These are phyloP conservation scores for Neurospora discreta DNA, from an alignment of 495 filamentous ascomycete genomes.

Conservation along the genomic window DNA sequence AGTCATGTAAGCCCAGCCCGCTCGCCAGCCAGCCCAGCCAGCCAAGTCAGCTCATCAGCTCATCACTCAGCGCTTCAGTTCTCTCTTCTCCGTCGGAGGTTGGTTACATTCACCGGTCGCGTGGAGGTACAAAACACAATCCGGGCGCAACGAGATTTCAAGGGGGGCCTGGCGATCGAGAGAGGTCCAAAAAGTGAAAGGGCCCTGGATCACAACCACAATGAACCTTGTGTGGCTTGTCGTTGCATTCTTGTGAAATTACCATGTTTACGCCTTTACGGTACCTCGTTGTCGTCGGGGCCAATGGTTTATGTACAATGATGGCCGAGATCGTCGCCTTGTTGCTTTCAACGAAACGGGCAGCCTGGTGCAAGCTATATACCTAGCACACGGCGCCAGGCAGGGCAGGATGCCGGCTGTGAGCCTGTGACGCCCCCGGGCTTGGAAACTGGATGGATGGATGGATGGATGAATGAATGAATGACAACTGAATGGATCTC, in stretches of 20 bases:
- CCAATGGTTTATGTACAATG: neutral
- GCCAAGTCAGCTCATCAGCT: neutral
- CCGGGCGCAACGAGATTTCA: neutral
- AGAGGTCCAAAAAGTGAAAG: neutral
- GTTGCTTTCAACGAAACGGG: neutral
- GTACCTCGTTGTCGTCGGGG: neutral
- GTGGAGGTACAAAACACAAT: neutral
- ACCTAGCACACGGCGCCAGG: neutral
- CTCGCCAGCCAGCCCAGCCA: neutral
- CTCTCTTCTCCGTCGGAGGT: neutral
- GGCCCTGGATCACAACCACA: neutral
- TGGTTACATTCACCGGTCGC: neutral
- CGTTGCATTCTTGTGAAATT: neutral
- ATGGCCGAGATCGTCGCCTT: neutral
- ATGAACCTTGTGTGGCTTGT: neutral
- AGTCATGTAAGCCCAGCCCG: neutral
- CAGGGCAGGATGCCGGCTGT: neutral
- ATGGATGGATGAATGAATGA: neutral
- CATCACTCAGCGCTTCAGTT: neutral
- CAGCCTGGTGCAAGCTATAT: neutral
- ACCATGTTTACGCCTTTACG: neutral
- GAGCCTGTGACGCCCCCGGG: neutral
- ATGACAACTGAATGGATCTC: neutral
- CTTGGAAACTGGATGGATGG: neutral
- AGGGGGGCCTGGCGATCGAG: neutral